phyloP scores from a whole-genome alignment of 805 yeast genomes.

The Hanseniaspora meyeri region DNA sequence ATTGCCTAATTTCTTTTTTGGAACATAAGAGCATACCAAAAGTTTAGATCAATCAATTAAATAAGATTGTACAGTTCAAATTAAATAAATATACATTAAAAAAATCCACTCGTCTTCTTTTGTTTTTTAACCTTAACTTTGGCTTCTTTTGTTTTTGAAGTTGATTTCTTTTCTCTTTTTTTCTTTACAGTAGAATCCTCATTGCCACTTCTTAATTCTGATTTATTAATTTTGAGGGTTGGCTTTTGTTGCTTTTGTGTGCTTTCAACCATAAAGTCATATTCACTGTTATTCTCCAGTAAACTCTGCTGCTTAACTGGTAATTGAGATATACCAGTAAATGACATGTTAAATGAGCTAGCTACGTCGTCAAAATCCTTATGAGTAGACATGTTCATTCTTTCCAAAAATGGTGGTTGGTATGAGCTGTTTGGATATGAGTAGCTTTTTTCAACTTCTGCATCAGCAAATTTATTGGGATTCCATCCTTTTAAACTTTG shows the following conservation, averaged over 20 bases:
- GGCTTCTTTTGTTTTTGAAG: neutral
- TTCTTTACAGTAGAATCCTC: neutral
- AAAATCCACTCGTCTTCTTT: slow-evolving; percentile 6
- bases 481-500: neutral
- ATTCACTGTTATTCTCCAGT: neutral
- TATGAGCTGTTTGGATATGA: too few species aligned
- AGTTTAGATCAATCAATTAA: too few species aligned
- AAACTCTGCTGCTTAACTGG: neutral
- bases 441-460: too few species aligned
- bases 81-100: slow-evolving; percentile 15
- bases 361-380: neutral
- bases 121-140: neutral
- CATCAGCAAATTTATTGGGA: neutral
- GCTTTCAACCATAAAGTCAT: neutral
- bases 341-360: neutral
- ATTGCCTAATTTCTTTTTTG: too few species aligned
- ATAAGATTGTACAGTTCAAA: slow-evolving; percentile 5
- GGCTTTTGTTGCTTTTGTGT: neutral
- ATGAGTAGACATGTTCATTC: too few species aligned
- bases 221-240: neutral
- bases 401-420: too few species aligned
- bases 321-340: neutral
- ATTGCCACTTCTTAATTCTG: neutral
- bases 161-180: neutral
- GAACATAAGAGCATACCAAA: too few species aligned